Base-by-base conservation (phyloP, 805 yeast species). In the Ogataea pini region DNA sequence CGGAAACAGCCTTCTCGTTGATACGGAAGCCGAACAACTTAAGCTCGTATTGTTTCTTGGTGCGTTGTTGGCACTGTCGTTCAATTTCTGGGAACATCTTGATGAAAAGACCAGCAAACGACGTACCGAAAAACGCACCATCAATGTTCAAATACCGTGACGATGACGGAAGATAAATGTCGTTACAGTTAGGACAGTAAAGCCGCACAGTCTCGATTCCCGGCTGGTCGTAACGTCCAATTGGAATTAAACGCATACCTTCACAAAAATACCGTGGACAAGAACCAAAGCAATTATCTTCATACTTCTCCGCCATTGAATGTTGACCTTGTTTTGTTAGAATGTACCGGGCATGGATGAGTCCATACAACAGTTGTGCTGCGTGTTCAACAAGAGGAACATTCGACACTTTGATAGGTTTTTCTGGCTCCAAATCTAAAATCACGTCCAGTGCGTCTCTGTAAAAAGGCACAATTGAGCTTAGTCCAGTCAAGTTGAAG, bases 111-210 rank as follows among this genome's bases (percentile, higher is more conserved):
- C 97, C 97, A 1, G 97, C 94, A 71, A 94, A 94, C 29, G 95
- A 84, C 0, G 98, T 89, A 4, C 99, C 98, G 72, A 95, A 94
- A 61, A 86, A 94, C 1, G 98, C 97, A 4, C 99, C 99, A 68
- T 94, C 99, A 36, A 94, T 80, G 62, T 89, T 88, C 49, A 87
- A 72, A 67, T 88, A 91, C 52, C 96, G 76, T n/a, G 91, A 82
- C 47, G 90, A 84, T 47, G 85, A 82, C 1, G 98, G 98, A 43
- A 89, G 70, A 67, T 94, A 94, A 34, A 92, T 76, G 62, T 94
- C 99, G 62, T 85, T 82, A 69, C 99, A 94, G 64, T 92, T 84
- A 1, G 99, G 97, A 70, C 99, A 94, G 66, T 85, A 94, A 41
- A 94, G 76, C 56, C 97, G 72, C 37, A 94, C 96, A 0, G 97